Base-by-base conservation (phyloP, 805 yeast genomes). In the Candida manassasensis region DNA sequence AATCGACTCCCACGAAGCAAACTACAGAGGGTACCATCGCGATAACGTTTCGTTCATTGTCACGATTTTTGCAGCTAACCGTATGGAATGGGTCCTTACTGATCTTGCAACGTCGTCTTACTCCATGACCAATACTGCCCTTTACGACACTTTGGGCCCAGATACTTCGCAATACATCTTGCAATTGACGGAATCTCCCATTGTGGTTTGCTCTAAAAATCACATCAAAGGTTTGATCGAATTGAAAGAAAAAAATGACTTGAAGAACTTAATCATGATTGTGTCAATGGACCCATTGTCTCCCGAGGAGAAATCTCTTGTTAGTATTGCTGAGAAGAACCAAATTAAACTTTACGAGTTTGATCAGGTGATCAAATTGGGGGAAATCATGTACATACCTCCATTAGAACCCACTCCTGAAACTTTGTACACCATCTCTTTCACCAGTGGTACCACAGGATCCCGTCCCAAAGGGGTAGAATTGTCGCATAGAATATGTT, bases 391-490 rank as follows among this genome's bases (percentile, higher is more conserved):
- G 59, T 69, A 27, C 48, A 54, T 40, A 49, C 54, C 27, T 2
- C 52, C 48, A 25, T 39, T 52, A 18, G 74, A 75, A 9, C 83
- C 86, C 17, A 59, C 55, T 1, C 73, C 79, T 1, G 69, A 73
- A 11, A 52, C 59, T 19, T 35, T 52, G 21, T 77, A 75, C 52
- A 79, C 88, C 12, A 73, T 82, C 32, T 75, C 81, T 6, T 81
- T 81, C 53, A 82, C 89, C 2, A 78, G 85, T 0, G 89, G 89
- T 21, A 81, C 89, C 2, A 81, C 88, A 1, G 87, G 87, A 12
- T 57, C 70, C 12, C 43, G 44, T 22, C 89, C 89, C 32, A 81
- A 82, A 56, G 89, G 89, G 35, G 88, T 78, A 12, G 73, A 71
- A 15, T 49, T 69, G 33, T 62, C 73, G 6, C 86, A 81, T 33